These are phyloP conservation scores for Quambalaria eucalypti DNA, from an alignment of 1,284 basidiomycete species.

Conservation along the genomic window DNA sequence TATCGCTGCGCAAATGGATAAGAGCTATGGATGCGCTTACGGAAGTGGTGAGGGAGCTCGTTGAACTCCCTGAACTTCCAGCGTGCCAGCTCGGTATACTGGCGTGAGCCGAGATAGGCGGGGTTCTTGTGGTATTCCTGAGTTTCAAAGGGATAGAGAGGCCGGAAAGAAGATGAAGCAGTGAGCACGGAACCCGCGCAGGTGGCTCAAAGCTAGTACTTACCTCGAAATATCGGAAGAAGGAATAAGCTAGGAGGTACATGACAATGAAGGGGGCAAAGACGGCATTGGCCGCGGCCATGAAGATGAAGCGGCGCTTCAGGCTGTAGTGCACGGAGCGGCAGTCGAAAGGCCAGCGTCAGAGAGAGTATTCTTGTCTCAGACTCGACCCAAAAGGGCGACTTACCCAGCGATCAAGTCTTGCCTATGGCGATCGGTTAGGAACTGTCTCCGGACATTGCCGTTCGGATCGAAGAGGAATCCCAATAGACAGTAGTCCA, in stretches of 20 bases:
- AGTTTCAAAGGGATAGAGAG: neutral
- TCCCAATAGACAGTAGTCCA: slow-evolving; percentile 85
- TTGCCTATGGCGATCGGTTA: slow-evolving; percentile 69
- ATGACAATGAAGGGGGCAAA: slow-evolving; percentile 94
- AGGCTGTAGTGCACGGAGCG: slow-evolving; percentile 54
- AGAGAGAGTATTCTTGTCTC: neutral
- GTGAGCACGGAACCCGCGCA: neutral
- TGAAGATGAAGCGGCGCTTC: slow-evolving; percentile 77
- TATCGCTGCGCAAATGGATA: slow-evolving; percentile 86
- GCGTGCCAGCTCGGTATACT: slow-evolving; percentile 85
- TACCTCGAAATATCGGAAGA: slow-evolving; percentile 95
- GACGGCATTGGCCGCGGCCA: slow-evolving; percentile 85
- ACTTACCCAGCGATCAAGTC: slow-evolving; percentile 74
- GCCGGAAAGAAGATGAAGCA: too few species aligned
- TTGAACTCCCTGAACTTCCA: slow-evolving; percentile 99
- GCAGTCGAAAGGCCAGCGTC: neutral
- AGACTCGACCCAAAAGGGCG: too few species aligned
- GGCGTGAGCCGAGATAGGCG: slow-evolving; percentile 77
- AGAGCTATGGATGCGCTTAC: slow-evolving; percentile 72
- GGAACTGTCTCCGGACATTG: slow-evolving; percentile 76
- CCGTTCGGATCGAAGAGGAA: slow-evolving; percentile 83
- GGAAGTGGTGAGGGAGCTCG: slow-evolving; percentile 87
- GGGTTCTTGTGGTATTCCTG: slow-evolving; percentile 98
- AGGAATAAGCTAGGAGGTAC: slow-evolving; percentile 94
- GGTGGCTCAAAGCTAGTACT: neutral